Conservation (phyloP, 208 protist species). For the Leptomonas seymouri region DNA sequence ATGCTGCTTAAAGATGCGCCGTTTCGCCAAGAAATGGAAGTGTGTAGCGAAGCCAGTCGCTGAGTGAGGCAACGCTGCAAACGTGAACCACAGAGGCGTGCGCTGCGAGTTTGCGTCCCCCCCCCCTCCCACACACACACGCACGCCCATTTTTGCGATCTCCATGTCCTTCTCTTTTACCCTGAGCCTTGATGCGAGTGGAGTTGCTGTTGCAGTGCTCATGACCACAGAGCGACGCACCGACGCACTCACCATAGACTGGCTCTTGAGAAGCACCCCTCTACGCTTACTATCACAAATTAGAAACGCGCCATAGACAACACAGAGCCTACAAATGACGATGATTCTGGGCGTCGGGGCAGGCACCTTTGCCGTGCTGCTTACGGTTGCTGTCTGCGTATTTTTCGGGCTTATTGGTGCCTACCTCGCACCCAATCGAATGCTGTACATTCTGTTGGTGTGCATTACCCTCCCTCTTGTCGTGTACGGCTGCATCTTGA, state of each 20-base stretch:
- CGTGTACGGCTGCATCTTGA: conserved; percentile 79
- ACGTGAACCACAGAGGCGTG: no score
- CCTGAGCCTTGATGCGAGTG: no score
- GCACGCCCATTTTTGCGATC: no score
- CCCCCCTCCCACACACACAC: no score
- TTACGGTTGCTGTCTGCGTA: conserved; percentile 56
- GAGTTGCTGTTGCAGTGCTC: no score
- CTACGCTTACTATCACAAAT: background rate
- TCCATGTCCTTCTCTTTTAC: no score
- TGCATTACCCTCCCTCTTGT: conserved; percentile 66
- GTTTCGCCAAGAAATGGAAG: no score
- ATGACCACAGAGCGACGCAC: no score
- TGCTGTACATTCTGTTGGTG: conserved; percentile 54
- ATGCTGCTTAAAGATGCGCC: no score
- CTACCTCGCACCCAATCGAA: conserved; percentile 48
- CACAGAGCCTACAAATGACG: background rate
- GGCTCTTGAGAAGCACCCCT: background rate
- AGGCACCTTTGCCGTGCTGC: conserved; percentile 76
- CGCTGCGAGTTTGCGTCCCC: no score
- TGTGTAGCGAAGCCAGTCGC: no score
- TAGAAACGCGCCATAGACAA: background rate
- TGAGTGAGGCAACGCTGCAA: no score
- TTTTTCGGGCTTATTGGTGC: conserved; percentile 47
- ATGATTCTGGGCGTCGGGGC: conserved; percentile 77
- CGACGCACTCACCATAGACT: background rate